A percentile compares a stretch with the other conserved stretches of the same genome.
Conservation (phyloP, 495 filamentous ascomycete genomes). For the Xylaria curta region DNA sequence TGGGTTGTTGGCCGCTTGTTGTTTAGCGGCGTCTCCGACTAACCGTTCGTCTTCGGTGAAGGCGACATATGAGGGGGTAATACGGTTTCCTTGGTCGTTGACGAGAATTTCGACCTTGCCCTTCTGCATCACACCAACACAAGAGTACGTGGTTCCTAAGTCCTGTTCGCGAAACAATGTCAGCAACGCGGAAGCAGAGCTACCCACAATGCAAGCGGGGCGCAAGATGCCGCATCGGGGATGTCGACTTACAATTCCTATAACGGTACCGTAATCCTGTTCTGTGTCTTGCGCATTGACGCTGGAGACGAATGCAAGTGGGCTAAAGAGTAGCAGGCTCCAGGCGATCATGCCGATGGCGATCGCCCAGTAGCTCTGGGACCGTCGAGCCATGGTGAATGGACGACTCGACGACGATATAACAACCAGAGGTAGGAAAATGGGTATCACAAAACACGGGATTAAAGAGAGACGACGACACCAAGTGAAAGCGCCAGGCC, state of each 20-base stretch:
- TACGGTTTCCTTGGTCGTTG: conserved; percentile 98
- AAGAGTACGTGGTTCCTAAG: conserved; percentile 98
- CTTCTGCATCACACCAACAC: conserved; percentile 98
- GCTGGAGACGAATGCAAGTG: conserved; percentile 71
- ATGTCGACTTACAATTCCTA: conserved; percentile 75
- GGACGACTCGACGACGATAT: conserved; percentile 21
- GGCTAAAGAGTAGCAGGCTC: conserved; percentile 80
- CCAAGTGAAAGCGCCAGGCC: conserved; percentile 24
- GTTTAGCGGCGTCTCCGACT: conserved; percentile 99
- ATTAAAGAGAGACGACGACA: conserved; percentile 22
- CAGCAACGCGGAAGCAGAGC: conserved; percentile 10
- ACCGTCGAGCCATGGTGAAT: conserved; percentile 58
- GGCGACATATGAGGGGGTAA: conserved; percentile 97
- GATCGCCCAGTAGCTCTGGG: conserved; percentile 59
- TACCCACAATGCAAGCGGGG: not conserved
- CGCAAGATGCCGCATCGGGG: not conserved
- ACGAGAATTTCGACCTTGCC: conserved; percentile 98
- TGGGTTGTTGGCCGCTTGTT: conserved; percentile 96
- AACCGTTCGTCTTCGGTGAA: conserved; percentile 98
- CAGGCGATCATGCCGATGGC: conserved; percentile 78
- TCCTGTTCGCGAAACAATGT: conserved; percentile 55
- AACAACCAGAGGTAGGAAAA: conserved; percentile 15
- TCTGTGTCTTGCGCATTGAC: conserved; percentile 78
- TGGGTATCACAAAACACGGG: conserved; percentile 19
- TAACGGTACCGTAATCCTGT: conserved; percentile 80